Evolutionary conservation across 805 yeast genomes (phyloP).

Genomic region (Metschnikowia vanudenii): DNA sequence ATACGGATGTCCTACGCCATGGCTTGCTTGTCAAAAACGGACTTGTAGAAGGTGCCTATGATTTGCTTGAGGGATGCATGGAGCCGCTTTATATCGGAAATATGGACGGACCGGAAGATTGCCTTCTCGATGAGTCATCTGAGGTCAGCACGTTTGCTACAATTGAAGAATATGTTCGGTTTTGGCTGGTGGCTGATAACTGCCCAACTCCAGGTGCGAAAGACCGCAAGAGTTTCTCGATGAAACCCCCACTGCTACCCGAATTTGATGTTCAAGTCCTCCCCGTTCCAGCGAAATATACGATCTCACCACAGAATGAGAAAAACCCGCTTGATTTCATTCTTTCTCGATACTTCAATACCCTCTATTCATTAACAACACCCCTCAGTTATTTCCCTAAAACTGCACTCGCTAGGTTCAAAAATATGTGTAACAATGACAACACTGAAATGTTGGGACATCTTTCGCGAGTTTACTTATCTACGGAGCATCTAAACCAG

Average conservation of each 20-base stretch:
- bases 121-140: not conserved
- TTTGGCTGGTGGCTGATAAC: constrained; percentile 1
- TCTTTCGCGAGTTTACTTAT: constrained; percentile 31
- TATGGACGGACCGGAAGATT: not conserved
- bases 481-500: constrained; percentile 40
- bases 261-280: not conserved
- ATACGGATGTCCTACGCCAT: constrained; percentile 7
- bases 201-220: not conserved
- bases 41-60: constrained; percentile 5
- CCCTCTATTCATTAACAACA: constrained; percentile 38
- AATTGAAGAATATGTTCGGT: not conserved
- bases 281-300: constrained; percentile 2
- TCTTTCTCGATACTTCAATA: constrained; percentile 33
- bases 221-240: constrained; percentile 13
- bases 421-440: constrained; percentile 38
- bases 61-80: constrained; percentile 8
- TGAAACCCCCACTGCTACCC: constrained; percentile 19
- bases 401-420: constrained; percentile 48
- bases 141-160: not conserved
- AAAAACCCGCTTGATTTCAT: constrained; percentile 33
- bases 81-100: constrained; percentile 1
- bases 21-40: constrained; percentile 5
- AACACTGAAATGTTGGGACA: constrained; percentile 18
- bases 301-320: constrained; percentile 18
- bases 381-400: constrained; percentile 47